Conservation (phyloP, 2,329 filamentous ascomycete genomes). For the Dactylellina drechsleri region DNA sequence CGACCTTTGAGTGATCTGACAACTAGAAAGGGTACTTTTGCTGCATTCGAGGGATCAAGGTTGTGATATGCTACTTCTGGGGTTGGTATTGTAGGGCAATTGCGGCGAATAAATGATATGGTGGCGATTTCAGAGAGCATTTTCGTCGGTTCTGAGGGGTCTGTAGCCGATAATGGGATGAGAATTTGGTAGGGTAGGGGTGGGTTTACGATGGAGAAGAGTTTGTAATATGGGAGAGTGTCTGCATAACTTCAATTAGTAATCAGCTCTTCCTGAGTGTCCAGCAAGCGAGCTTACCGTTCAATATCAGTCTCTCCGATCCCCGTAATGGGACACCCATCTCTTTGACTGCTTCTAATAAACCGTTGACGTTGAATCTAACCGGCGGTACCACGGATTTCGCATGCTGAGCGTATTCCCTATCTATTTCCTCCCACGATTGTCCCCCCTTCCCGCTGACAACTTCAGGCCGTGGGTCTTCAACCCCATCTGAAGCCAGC, state of each 20-base stretch:
- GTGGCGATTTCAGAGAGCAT: conserved; percentile 49
- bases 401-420: conserved; percentile 38
- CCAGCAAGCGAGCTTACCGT: conserved; percentile 6
- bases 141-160: conserved; percentile 25
- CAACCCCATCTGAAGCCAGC: conserved; percentile 17
- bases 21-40: conserved; percentile 41
- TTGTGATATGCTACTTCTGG: conserved; percentile 47
- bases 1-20: conserved; percentile 34
- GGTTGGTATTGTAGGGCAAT: conserved; percentile 33
- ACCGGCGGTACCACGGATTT: conserved; percentile 25
- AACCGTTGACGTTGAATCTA: conserved; percentile 32
- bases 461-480: conserved; percentile 15
- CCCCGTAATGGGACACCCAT: conserved; percentile 45
- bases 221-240: conserved; percentile 29
- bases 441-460: conserved; percentile 8
- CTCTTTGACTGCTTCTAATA: conserved; percentile 37
- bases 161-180: conserved; percentile 25
- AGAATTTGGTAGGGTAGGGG: conserved; percentile 39
- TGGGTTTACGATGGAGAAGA: conserved; percentile 38
- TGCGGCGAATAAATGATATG: conserved; percentile 43
- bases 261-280: neutral
- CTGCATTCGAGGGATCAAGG: conserved; percentile 36
- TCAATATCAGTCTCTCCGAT: conserved; percentile 30
- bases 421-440: conserved; percentile 46
- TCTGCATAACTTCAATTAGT: conserved; percentile 14